Evolutionary conservation across 768 basidiomycete species (phyloP), one percentile per base, ranked within the genome.

Genomic region (Cubamyces lactineus): DNA sequence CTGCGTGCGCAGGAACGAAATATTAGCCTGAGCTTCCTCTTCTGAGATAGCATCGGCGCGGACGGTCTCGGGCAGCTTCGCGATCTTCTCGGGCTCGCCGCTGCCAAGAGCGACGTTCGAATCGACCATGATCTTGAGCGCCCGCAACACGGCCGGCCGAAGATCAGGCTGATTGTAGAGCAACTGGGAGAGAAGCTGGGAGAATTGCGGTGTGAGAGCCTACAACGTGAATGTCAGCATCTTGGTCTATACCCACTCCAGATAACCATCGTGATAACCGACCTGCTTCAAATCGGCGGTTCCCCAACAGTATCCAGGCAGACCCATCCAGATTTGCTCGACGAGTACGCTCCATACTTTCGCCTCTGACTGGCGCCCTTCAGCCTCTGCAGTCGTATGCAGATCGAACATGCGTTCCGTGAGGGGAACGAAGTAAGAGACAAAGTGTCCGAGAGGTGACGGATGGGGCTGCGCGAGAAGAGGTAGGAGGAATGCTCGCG

Each of bases 261-360:
- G 38, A 26, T 4, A 1, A 1, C 13, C 5, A n/a, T 30, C 19
- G 4, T 5, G 26, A 48, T n/a, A 38, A 74, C 77, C 68, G 65
- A 88, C 94, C 77, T 86, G 76, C 66, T 82, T 78, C 42, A 97
- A 76, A 73, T 98, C 92, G n/a, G 80, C 69, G 13, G 91, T 82
- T 24, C 86, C 86, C 71, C 88, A 86, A 73, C 94, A 96, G 76
- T 98, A 99, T 1, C 95, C 94, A 6, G 86, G 86, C 42, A 98
- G 82, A 24, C 96, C 92, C 24, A 86, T 80, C 97, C 97, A 99
- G 19, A 96, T 86, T 74, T 99, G 97, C 11, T 89, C 87, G 23
- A 98, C 87, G 47, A 98, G 82, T 12, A 96, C 94, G 65, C 86
- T 91, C 93, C 94, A 99, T 40, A 98, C 88, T 75, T 98, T 99